These are phyloP conservation scores for Peronospora destructor DNA, from an alignment of 352 stramenopile genomes.

Conservation along the genomic window DNA sequence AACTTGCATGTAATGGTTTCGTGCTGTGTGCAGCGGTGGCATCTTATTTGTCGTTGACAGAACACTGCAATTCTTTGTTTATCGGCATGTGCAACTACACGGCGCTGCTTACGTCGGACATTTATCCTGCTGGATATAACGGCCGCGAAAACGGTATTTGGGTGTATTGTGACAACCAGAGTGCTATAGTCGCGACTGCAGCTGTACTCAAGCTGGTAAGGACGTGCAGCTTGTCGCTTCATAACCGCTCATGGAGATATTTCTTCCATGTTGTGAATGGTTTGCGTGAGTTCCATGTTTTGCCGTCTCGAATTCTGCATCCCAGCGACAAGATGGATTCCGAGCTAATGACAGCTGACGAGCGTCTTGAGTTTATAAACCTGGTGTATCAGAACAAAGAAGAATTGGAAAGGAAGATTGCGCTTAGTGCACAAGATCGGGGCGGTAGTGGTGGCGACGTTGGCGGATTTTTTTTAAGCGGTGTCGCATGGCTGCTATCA, in stretches of 20 bases:
- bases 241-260: constrained; percentile 46
- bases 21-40: constrained; percentile 57
- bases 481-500: constrained; percentile 64
- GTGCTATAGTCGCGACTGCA: constrained; percentile 54
- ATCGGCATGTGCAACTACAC: constrained; percentile 58
- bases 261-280: constrained; percentile 58
- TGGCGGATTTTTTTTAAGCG: constrained; percentile 68
- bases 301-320: constrained; percentile 45
- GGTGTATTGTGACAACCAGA: constrained; percentile 67
- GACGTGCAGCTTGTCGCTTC: constrained; percentile 49
- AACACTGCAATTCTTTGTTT: constrained; percentile 64
- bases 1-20: constrained; percentile 72
- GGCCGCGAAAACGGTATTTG: constrained; percentile 43
- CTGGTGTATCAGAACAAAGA: constrained; percentile 57
- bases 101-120: constrained; percentile 44
- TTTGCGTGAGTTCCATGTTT: constrained; percentile 55
- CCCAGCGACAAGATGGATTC: constrained; percentile 22
- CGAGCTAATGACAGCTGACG: constrained; percentile 42
- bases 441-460: constrained; percentile 15
- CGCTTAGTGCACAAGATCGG: constrained; percentile 30
- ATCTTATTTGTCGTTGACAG: constrained; percentile 40
- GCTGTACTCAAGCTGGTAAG: constrained; percentile 61
- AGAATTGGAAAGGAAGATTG: constrained; percentile 41
- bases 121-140: constrained; percentile 60
- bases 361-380: constrained; percentile 49